Percentiles rank a stretch among this genome's conserved stretches.
Evolutionary conservation across 208 protist species (phyloP).

Genomic region (Leishmania tropica): DNA sequence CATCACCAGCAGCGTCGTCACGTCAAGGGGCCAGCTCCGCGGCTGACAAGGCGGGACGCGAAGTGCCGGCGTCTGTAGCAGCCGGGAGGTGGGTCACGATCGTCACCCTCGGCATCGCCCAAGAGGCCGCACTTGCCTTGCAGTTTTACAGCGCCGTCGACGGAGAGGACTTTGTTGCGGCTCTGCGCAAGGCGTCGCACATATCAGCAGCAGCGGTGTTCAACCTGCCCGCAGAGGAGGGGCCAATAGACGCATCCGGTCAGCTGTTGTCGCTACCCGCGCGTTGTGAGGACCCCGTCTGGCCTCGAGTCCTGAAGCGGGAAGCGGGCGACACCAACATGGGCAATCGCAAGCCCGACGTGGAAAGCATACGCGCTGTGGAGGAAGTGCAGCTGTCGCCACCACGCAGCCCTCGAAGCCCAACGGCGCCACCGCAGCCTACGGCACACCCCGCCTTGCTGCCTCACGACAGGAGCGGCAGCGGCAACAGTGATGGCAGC

Average conservation of each 20-base stretch:
- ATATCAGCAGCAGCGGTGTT: conserved; percentile 16
- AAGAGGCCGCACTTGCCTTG: conserved; percentile 35
- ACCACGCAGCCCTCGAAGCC: not conserved
- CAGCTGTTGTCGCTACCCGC: conserved; percentile 7
- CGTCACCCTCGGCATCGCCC: conserved; percentile 27
- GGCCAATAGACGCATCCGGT: conserved; percentile 14
- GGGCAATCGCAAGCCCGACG: not conserved
- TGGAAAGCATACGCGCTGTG: not conserved
- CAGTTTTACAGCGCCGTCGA: conserved; percentile 26
- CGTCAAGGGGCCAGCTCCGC: not conserved
- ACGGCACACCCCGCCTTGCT: not conserved
- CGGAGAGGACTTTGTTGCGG: conserved; percentile 22
- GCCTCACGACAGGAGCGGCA: not conserved
- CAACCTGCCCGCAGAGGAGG: conserved; percentile 11
- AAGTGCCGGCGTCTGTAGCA: not conserved
- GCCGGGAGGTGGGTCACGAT: conserved; percentile 10
- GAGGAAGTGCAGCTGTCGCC: not conserved
- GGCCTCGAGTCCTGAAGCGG: conserved; percentile 20
- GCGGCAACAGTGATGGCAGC: not conserved
- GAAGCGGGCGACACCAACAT: not conserved
- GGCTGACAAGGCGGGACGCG: not conserved
- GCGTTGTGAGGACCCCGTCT: conserved; percentile 5
- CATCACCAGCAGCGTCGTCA: not conserved
- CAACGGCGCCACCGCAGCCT: not conserved
- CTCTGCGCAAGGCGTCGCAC: conserved; percentile 15